Evolutionary conservation across 257 asterid genomes (phyloP), one percentile per base, ranked within the genome.

Genomic region (Rhazya stricta): DNA sequence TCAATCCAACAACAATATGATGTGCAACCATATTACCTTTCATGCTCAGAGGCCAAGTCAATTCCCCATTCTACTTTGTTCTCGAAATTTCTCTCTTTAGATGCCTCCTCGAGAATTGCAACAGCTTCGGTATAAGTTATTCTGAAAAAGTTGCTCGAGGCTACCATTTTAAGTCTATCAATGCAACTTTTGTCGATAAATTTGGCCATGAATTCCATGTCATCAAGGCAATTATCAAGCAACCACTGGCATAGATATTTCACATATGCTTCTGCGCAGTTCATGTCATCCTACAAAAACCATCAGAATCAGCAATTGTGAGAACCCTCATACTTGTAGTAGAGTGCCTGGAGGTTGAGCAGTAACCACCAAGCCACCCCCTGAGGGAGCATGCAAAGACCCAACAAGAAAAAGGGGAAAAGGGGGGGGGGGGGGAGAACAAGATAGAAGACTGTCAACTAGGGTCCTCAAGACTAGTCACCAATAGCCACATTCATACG

Each of bases 241-340:
- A 92, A 79, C 96, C 97, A 95, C 81, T 85, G 94, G 77, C 98
- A 92, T 36, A 92, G 91, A 77, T 86, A 95, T 74, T 79, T 85
- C 74, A 95, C 99, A 69, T 95, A 95, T 27, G 96, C 98, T 86
- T 95, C 99, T 39, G 99, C 99, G 75, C 99, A 95, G 85, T 95
- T 91, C 99, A 95, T 95, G 73, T 87, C 99, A 81, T 95, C 96
- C 98, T 95, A 80, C 81, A 89, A 54, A 82, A 61, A 37, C 48
- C 27, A 54, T 13, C 11, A 42, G 19, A 8, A 18, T 51, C 77
- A 77, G 76, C n/a, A 69, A 46, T 41, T 39, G 43, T 39, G 16
- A 39, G 48, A n/a, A 13, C n/a, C 11, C 1, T 2, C n/a, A 11
- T 36, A 9, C 10, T 37, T 10, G 9, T 34, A 34, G 67, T 13